Conservation (phyloP, 1,284 basidiomycete species). For the Ganoderma resinaceum region DNA sequence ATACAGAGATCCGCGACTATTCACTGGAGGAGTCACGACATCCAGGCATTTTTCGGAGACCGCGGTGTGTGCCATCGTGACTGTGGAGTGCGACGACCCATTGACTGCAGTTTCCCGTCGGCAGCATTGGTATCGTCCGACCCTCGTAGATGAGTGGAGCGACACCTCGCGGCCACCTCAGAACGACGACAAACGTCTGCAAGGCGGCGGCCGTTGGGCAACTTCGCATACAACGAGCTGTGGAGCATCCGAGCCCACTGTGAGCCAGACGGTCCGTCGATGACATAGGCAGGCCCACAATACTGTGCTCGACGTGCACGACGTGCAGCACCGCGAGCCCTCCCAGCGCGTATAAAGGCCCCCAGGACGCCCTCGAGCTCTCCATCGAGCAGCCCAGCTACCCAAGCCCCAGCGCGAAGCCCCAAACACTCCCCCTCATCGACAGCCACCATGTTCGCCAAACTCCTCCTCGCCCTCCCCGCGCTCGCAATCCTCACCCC, state of each 20-base stretch:
- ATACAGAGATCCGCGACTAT: neutral
- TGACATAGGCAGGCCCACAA: neutral
- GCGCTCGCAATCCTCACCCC: neutral
- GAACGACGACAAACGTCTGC: neutral
- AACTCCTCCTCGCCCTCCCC: neutral
- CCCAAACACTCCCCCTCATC: no score
- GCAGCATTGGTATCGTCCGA: neutral
- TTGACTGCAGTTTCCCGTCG: neutral
- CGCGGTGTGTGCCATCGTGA: neutral
- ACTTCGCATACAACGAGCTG: neutral
- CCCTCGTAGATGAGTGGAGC: neutral
- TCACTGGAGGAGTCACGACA: neutral
- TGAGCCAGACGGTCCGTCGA: neutral
- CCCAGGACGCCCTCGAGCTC: no score
- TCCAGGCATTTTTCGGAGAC: neutral
- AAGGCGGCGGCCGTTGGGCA: neutral
- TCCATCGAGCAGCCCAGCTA: no score
- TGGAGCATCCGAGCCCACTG: neutral
- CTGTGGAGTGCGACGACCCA: neutral
- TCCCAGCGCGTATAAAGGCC: neutral
- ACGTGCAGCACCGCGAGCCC: no score
- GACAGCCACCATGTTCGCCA: neutral
- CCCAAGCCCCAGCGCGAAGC: neutral
- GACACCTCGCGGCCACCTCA: neutral
- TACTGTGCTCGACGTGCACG: no score